Conservation (phyloP, 202 grass and related monocot species). For the Setaria viridis region DNA sequence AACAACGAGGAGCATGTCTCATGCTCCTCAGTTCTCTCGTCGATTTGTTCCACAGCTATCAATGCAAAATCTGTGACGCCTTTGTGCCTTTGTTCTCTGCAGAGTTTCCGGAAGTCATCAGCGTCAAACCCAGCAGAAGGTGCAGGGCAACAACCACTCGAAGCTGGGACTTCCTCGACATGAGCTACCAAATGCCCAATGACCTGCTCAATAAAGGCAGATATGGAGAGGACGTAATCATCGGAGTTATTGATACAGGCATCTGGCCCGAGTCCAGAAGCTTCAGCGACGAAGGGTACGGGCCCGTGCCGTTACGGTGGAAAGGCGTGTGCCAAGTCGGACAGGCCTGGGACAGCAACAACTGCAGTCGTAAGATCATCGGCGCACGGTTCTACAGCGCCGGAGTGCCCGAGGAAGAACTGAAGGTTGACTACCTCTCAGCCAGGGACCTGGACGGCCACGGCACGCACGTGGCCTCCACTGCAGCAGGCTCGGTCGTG, state of each 20-base stretch:
- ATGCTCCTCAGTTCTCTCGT: too few relatives aligned
- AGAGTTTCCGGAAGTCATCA: constrained; percentile 57
- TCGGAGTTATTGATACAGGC: constrained; percentile 27
- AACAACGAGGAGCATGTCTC: too few relatives aligned
- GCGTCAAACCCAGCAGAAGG: constrained; percentile 30
- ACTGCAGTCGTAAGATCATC: constrained; percentile 76
- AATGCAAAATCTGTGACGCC: too few relatives aligned
- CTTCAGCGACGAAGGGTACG: constrained; percentile 68
- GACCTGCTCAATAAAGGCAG: constrained; percentile 31
- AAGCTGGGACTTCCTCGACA: constrained; percentile 49
- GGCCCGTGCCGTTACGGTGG: constrained; percentile 59
- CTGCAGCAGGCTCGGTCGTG: constrained; percentile 21
- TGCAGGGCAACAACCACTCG: constrained; percentile 20
- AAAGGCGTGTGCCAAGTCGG: constrained; percentile 61
- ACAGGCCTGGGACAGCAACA: not conserved
- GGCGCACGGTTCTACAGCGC: constrained; percentile 40
- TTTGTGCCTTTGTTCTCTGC: not conserved
- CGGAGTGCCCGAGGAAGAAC: not conserved
- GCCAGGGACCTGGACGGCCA: not conserved
- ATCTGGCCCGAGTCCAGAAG: constrained; percentile 80
- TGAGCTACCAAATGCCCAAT: constrained; percentile 25
- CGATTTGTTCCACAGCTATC: too few relatives aligned
- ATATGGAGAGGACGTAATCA: constrained; percentile 53
- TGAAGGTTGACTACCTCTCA: not conserved
- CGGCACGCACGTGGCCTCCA: constrained; percentile 36